Conservation (phyloP, 148 eudicot genomes). For the Diospyros kaki region DNA sequence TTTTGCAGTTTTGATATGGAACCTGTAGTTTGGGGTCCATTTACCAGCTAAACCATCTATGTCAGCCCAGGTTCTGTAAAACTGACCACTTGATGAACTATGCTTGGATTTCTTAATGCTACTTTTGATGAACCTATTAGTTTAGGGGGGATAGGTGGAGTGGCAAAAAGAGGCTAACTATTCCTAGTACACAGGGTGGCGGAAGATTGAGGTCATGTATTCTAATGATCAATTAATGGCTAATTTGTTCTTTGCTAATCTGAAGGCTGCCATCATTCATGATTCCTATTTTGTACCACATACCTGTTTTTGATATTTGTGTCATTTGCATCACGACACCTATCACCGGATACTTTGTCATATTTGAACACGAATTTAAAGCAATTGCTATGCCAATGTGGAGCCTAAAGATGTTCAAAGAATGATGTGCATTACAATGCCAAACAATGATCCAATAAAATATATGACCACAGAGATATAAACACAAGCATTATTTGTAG, state of each 20-base stretch:
- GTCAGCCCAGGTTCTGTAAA: no score
- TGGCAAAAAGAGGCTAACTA: neutral
- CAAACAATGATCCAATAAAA: neutral
- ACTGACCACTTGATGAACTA: neutral
- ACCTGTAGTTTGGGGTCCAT: no score
- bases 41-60: no score
- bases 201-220: no score
- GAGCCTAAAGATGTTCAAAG: neutral
- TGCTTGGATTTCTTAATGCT: neutral
- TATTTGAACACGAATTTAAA: neutral
- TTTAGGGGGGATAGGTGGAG: neutral
- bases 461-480: neutral
- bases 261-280: neutral
- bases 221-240: no score
- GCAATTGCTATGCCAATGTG: neutral
- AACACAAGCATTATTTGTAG: neutral
- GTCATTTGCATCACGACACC: no score
- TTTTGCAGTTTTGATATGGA: no score
- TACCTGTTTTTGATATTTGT: neutral
- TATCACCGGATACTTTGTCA: neutral
- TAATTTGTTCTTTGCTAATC: neutral
- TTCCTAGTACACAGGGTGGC: neutral
- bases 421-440: neutral
- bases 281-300: neutral
- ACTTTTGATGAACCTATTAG: neutral